phyloP scores from a whole-genome alignment of 345 rosid genomes.

The Physaria fendleri region DNA sequence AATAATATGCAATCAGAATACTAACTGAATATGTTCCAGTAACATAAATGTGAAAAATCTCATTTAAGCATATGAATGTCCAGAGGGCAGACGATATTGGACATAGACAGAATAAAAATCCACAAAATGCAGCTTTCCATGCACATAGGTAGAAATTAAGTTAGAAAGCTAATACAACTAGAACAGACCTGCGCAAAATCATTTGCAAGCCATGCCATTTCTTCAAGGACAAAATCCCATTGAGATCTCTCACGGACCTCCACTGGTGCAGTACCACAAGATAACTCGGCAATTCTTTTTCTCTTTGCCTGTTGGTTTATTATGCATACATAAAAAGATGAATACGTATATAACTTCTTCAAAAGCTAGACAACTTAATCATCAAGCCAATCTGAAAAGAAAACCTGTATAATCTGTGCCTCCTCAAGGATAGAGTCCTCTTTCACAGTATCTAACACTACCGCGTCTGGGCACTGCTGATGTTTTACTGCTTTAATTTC shows the following conservation, averaged over 20 bases:
- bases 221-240: slow-evolving; percentile 99
- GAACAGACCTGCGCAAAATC: slow-evolving; percentile 90
- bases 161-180: slow-evolving; percentile 9
- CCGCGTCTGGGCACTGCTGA: slow-evolving; percentile 40
- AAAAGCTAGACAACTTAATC: slow-evolving; percentile 9
- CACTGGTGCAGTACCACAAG: slow-evolving; percentile 41
- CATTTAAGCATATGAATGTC: neutral
- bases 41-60: slow-evolving; percentile 12
- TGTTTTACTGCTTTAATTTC: slow-evolving; percentile 35
- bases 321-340: slow-evolving; percentile 16
- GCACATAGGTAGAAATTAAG: neutral
- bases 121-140: slow-evolving; percentile 20
- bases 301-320: slow-evolving; percentile 65
- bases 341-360: slow-evolving; percentile 14
- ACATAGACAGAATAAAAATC: neutral
- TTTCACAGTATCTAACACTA: slow-evolving; percentile 47
- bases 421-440: slow-evolving; percentile 88
- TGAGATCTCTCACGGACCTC: slow-evolving; percentile 57
- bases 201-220: slow-evolving; percentile 98
- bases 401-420: slow-evolving; percentile 84
- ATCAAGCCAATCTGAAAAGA: slow-evolving; percentile 24
- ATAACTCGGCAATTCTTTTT: slow-evolving; percentile 81
- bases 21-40: neutral
- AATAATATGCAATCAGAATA: neutral
- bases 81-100: neutral